Conservation (phyloP, 2,329 filamentous ascomycete species). For the Colletotrichum agaves region DNA sequence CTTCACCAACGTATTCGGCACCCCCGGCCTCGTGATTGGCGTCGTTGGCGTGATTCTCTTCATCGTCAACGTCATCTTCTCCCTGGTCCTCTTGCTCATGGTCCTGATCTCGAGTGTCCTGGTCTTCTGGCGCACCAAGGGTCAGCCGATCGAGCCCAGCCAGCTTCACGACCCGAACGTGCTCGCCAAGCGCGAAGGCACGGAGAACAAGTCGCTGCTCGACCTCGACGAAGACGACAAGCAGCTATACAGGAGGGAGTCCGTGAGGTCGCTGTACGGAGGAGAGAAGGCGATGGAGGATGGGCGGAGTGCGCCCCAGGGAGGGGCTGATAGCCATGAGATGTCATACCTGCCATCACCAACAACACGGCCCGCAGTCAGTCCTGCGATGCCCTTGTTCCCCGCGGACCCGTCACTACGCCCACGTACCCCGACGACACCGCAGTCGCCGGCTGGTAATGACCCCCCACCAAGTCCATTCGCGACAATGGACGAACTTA, state of each 20-base stretch:
- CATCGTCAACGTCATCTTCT: conserved; percentile 87
- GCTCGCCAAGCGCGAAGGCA: conserved; percentile 83
- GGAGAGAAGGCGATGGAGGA: conserved; percentile 28
- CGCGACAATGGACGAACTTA: conserved; percentile 27
- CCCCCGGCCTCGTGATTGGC: conserved; percentile 84
- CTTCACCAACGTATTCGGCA: conserved; percentile 87
- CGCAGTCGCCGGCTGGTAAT: not conserved
- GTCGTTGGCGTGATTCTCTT: conserved; percentile 92
- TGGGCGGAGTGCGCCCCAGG: conserved; percentile 8
- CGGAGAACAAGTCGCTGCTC: conserved; percentile 51
- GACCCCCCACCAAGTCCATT: conserved; percentile 27
- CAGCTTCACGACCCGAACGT: conserved; percentile 91
- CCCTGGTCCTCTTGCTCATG: conserved; percentile 84
- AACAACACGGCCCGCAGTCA: conserved; percentile 20
- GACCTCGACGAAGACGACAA: conserved; percentile 56
- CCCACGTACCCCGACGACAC: conserved; percentile 16
- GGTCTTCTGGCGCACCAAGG: conserved; percentile 88
- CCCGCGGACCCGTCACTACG: conserved; percentile 21
- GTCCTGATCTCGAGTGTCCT: conserved; percentile 70
- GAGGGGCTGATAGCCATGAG: conserved; percentile 7
- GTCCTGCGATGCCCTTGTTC: conserved; percentile 31
- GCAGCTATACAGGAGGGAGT: conserved; percentile 40
- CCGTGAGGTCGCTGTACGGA: conserved; percentile 12
- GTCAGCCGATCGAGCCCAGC: conserved; percentile 78
- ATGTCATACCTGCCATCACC: conserved; percentile 26